Base-by-base conservation (phyloP, 1,284 basidiomycete genomes). In the Thelephora terrestris region DNA sequence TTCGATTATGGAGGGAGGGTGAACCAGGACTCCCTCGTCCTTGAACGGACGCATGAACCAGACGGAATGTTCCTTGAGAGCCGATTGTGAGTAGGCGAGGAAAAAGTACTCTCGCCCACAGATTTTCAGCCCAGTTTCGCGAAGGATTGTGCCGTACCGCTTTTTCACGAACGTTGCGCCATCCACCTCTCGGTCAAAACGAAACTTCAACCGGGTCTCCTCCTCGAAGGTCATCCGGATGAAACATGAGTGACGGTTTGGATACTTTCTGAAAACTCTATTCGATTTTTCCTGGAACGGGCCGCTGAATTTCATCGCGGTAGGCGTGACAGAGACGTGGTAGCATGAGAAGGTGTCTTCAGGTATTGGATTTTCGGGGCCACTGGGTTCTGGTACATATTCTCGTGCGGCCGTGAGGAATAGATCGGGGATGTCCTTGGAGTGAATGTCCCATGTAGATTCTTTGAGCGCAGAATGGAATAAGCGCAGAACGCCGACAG, bases 251-350 rank as follows among this genome's bases (percentile, higher is more conserved):
- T 76, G 72, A 48, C 78, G 59, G 29, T 67, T 58, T 1, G 63
- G 58, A 53, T 75, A 79, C n/a, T 56, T 58, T 17, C 78, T 70
- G 47, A 82, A 71, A 23, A 86, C 73, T 12, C 81, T 66, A 55
- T 86, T 88, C 0, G 79, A 79, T 21, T 76, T 74, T 54, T 85
- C 81, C 2, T 70, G 71, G 52, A 72, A 73, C 2, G 82, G 82
- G 0, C 85, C 85, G 38, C 75, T 72, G 23, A 84, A 65, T 39
- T 62, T 57, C 52, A 78, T 70, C 0, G 71, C 67, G 0, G 81
- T 83, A 0, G 83, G 83, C 0, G 81, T 80, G 39, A 84, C 62
- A 4, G 62, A 69, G 44, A 77, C 71, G 55, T 79, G 79, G 29
- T 75, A 63, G 43, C 77, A 72, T 17, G 76, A 62, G 59, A 79